Conservation (phyloP, 192 early-diverging fungal genomes). For the Entomortierella beljakovae region DNA sequence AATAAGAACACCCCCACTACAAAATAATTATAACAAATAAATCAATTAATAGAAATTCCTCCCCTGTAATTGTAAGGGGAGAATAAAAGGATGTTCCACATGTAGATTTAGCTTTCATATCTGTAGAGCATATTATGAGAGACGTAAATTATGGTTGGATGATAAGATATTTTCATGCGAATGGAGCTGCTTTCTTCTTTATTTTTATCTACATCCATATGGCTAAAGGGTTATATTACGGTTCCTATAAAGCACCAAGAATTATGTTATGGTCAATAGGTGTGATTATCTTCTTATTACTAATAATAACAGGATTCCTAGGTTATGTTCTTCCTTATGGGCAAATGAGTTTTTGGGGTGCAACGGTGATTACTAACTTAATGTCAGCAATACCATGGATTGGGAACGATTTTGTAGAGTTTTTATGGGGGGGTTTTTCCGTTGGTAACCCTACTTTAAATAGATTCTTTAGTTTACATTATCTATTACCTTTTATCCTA, state of each 20-base stretch:
- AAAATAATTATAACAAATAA: no score
- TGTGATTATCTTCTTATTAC: conserved; percentile 64
- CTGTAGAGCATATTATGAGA: conserved; percentile 52
- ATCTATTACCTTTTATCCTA: conserved; percentile 30
- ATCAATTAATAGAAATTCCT: no score
- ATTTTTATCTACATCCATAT: conserved; percentile 8
- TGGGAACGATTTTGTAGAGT: conserved; percentile 40
- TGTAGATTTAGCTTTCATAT: conserved; percentile 7
- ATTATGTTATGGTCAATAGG: conserved; percentile 37
- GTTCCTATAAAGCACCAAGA: conserved; percentile 10
- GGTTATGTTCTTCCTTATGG: conserved; percentile 42
- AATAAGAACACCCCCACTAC: no score
- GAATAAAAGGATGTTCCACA: no score
- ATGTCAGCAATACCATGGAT: conserved; percentile 40
- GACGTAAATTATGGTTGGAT: conserved; percentile 67
- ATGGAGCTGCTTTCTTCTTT: conserved; percentile 61
- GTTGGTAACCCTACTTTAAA: conserved; percentile 30
- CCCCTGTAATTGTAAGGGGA: no score
- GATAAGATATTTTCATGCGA: conserved; percentile 60
- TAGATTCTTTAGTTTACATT: conserved; percentile 35
- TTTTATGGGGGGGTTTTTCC: conserved; percentile 1
- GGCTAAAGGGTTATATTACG: conserved; percentile 12
- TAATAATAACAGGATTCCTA: conserved; percentile 68
- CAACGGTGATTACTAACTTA: conserved; percentile 43
- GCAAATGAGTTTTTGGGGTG: conserved; percentile 39